Conservation (phyloP, 2,329 filamentous ascomycete species). For the Fusarium sp. region DNA sequence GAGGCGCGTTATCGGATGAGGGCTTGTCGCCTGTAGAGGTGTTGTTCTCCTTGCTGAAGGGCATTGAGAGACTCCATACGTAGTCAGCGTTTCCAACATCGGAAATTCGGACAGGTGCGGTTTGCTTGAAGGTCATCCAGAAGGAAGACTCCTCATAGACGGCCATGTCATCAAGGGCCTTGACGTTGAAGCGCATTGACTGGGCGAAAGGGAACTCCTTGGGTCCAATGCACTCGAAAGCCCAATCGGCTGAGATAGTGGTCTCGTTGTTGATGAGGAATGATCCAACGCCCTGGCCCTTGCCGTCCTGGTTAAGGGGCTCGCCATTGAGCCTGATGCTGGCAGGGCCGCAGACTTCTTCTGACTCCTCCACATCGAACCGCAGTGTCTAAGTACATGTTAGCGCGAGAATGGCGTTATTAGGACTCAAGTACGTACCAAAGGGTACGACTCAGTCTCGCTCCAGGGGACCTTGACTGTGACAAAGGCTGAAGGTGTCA, state of each 20-base stretch:
- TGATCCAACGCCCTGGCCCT: slow-evolving; percentile 56
- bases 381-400: slow-evolving; percentile 50
- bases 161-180: slow-evolving; percentile 55
- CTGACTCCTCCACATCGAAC: slow-evolving; percentile 59
- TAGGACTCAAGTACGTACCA: slow-evolving; percentile 37
- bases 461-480: slow-evolving; percentile 36
- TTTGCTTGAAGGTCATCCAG: slow-evolving; percentile 60
- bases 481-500: slow-evolving; percentile 36
- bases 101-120: slow-evolving; percentile 55
- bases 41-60: slow-evolving; percentile 33
- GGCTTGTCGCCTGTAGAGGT: slow-evolving; percentile 8
- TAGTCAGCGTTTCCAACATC: slow-evolving; percentile 55
- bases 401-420: background rate
- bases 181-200: slow-evolving; percentile 57
- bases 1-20: background rate
- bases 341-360: slow-evolving; percentile 57
- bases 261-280: slow-evolving; percentile 54
- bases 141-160: slow-evolving; percentile 54
- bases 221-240: slow-evolving; percentile 57
- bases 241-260: slow-evolving; percentile 58
- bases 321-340: slow-evolving; percentile 61
- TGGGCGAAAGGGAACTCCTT: slow-evolving; percentile 56
- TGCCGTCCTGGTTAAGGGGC: slow-evolving; percentile 52
- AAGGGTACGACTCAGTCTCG: slow-evolving; percentile 24
- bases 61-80: slow-evolving; percentile 40